phyloP scores from a whole-genome alignment of 2,329 filamentous ascomycete species.

The Tolypocladium album region DNA sequence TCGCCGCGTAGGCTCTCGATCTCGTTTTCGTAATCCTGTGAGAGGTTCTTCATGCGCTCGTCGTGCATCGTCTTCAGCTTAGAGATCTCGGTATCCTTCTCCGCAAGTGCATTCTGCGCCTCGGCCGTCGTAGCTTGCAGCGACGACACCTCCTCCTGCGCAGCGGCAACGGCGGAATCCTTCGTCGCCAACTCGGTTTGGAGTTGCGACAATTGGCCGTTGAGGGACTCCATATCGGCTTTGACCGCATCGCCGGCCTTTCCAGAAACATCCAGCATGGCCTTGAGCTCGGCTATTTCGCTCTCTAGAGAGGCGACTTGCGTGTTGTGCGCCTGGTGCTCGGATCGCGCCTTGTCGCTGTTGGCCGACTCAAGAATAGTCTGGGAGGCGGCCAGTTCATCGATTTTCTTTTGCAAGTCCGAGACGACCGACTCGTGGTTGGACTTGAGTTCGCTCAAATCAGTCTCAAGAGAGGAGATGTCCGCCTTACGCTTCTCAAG shows the following conservation, averaged over 20 bases:
- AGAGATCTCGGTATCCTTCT: constrained; percentile 37
- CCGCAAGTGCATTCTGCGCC: constrained; percentile 32
- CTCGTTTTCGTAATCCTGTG: constrained; percentile 52
- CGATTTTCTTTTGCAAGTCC: constrained; percentile 44
- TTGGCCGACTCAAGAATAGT: constrained; percentile 32
- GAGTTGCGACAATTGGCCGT: constrained; percentile 25
- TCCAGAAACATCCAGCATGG: constrained; percentile 35
- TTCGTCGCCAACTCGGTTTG: constrained; percentile 28
- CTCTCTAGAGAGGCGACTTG: constrained; percentile 40
- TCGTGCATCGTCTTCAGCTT: constrained; percentile 46
- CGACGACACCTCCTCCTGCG: constrained; percentile 27
- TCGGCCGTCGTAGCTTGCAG: constrained; percentile 38
- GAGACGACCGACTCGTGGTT: constrained; percentile 35
- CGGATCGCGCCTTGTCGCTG: constrained; percentile 31
- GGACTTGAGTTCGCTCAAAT: constrained; percentile 37
- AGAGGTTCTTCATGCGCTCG: constrained; percentile 46
- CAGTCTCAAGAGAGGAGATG: constrained; percentile 34
- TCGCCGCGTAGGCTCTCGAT: constrained; percentile 53
- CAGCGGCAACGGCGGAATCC: constrained; percentile 34
- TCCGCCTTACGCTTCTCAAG: constrained; percentile 35
- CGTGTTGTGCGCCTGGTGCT: constrained; percentile 30
- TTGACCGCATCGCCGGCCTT: constrained; percentile 31
- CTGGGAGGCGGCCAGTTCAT: constrained; percentile 38
- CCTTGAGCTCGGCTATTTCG: constrained; percentile 39
- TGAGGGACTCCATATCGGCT: constrained; percentile 32